Base-by-base conservation (phyloP, 331 rosid genomes). In the Pyrus hybrid region DNA sequence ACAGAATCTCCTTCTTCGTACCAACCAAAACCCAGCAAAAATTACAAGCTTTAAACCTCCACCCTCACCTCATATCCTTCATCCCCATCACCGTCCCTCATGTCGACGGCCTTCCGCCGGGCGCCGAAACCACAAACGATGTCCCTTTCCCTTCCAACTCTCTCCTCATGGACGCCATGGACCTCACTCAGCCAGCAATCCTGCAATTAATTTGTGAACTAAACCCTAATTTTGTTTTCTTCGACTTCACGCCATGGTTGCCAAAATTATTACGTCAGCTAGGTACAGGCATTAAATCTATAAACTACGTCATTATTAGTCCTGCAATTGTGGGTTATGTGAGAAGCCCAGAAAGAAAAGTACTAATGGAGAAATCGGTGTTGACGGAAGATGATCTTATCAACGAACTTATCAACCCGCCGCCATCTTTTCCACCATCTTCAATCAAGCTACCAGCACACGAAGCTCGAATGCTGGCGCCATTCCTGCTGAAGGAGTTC, bases 121-220 rank as follows among this genome's bases (percentile, higher is more conserved):
- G 85, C 16, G 73, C 83, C 41, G 90, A 86, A 78, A 88, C 90
- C 32, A 86, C 88, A 8, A 68, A 81, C 22, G 88, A 88, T 23
- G 47, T 84, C 25, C 87, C 90, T 45, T 68, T 45, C 79, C 30
- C 80, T 9, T 14, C 63, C 45, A 43, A 70, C 12, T 30, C 86
- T 53, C 82, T 57, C 72, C 80, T 87, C 74, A 28, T 82, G 81
- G 57, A 78, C 9, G 88, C 88, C 41, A 83, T 87, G 89, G 93
- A 89, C 67, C 86, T 81, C 56, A 87, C 90, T 17, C 58, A 78
- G 70, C 88, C 87, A 23, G 18, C 12, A 22, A 76, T 82, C 72
- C 83, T 83, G 73, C 68, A 14, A 35, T 47, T 29, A 32, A 82
- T 89, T 3, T 18, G 18, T 21, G 16, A 78, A 8, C 86, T 89